Conservation (phyloP, 306 rosid genomes). For the Senna tora region DNA sequence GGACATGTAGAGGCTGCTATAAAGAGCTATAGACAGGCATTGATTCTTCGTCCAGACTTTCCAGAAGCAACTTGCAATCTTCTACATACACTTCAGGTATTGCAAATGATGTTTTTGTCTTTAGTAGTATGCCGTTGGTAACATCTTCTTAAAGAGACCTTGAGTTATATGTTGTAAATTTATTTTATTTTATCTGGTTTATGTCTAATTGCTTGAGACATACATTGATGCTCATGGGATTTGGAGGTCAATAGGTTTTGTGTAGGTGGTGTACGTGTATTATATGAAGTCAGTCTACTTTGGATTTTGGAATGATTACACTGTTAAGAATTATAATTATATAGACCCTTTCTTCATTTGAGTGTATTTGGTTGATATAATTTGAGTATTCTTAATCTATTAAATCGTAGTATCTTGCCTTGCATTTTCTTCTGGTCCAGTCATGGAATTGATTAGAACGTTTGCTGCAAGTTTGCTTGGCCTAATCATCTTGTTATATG, state of each 20-base stretch:
- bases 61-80: conserved; percentile 99
- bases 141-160: no score
- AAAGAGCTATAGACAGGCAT: conserved; percentile 85
- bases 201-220: neutral
- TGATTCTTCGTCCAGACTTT: conserved; percentile 81
- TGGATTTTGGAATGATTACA: neutral
- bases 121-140: neutral
- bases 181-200: no score
- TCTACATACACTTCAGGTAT: conserved; percentile 92
- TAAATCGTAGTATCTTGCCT: neutral
- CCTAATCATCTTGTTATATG: neutral
- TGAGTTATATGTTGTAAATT: no score
- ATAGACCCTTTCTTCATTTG: neutral
- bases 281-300: neutral
- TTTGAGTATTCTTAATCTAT: neutral
- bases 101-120: neutral
- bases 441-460: neutral
- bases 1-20: conserved; percentile 94
- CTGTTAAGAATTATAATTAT: neutral
- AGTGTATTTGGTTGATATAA: neutral
- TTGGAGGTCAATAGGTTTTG: no score
- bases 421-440: neutral
- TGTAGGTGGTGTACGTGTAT: neutral
- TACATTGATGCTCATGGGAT: neutral
- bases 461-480: neutral